Conservation (phyloP, 257 asterid genomes). For the Solanum sitiens region DNA sequence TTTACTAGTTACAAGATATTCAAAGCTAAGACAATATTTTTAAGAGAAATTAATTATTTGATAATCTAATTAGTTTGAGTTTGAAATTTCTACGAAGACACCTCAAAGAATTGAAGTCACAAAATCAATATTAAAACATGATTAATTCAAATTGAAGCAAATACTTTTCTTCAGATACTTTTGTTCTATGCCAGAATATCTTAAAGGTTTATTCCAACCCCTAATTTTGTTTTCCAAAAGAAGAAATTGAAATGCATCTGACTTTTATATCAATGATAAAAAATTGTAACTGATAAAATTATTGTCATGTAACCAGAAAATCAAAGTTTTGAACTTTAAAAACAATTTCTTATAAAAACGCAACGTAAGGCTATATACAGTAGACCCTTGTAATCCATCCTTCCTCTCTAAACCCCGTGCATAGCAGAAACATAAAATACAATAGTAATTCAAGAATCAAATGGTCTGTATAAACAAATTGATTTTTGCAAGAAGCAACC, state of each 20-base stretch:
- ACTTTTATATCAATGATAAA: too few species aligned
- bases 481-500: neutral
- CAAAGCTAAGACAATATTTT: neutral
- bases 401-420: neutral
- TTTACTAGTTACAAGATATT: too few species aligned
- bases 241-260: too few species aligned
- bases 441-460: neutral
- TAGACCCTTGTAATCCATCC: too few species aligned
- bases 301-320: neutral
- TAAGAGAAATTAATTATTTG: fast-evolving
- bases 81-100: too few species aligned
- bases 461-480: neutral
- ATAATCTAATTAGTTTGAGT: too few species aligned
- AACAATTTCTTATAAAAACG: fast-evolving
- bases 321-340: fast-evolving
- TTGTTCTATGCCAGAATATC: too few species aligned
- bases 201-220: neutral
- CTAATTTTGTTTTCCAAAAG: neutral
- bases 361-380: neutral
- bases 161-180: too few species aligned
- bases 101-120: too few species aligned
- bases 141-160: too few species aligned
- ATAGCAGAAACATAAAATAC: neutral
- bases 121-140: too few species aligned
- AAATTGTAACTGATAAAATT: too few species aligned